Conservation (phyloP, 257 asterid species). For the Datura wrightii region DNA sequence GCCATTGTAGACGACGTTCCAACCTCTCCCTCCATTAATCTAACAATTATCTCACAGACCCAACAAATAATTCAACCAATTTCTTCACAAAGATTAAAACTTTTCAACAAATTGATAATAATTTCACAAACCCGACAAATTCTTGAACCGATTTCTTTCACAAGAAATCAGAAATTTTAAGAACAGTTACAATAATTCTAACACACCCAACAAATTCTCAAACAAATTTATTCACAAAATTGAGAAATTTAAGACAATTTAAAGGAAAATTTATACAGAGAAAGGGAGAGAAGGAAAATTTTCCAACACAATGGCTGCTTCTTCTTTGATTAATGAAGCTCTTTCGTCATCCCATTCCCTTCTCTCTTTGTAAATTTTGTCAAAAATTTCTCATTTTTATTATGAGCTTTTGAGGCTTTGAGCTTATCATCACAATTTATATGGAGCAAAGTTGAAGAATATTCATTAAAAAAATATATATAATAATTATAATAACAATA, state of each 20-base stretch:
- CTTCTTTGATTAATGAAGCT: too few relatives aligned
- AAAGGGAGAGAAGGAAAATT: not conserved
- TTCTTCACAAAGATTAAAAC: not conserved
- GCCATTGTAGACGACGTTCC: not conserved
- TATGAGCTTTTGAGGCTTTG: not conserved
- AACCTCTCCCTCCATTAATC: not conserved
- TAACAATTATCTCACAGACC: not conserved
- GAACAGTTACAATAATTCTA: too few relatives aligned
- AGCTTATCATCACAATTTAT: too few relatives aligned
- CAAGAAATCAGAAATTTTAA: too few relatives aligned
- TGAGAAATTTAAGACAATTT: not conserved
- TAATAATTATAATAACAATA: too few relatives aligned
- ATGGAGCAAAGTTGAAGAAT: too few relatives aligned
- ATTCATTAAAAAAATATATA: too few relatives aligned
- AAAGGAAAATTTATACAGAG: not conserved
- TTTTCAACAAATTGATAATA: not conserved
- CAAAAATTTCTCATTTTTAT: not conserved
- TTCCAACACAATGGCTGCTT: not conserved
- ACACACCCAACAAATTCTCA: not conserved
- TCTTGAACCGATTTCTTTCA: not conserved
- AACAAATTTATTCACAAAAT: not conserved
- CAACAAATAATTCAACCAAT: not conserved
- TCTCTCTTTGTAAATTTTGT: not conserved
- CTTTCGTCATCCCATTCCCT: not conserved
- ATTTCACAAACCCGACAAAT: not conserved